Percentiles rank a stretch among this genome's conserved stretches.
Evolutionary conservation across 2,329 filamentous ascomycete species (phyloP).

Genomic region (Talaromyces pinophilus): DNA sequence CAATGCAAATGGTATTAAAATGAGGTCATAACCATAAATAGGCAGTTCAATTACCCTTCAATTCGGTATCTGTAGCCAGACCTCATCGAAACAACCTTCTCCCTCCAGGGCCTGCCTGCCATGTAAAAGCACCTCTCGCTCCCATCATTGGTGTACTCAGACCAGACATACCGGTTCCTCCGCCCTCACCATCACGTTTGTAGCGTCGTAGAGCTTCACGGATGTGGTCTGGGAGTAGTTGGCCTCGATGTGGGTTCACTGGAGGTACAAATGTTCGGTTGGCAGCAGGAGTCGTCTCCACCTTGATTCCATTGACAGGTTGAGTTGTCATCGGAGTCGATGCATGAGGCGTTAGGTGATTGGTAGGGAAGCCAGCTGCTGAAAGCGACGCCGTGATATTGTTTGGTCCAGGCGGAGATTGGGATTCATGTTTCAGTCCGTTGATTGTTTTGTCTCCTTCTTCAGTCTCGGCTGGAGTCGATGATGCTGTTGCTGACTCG

Average conservation of each 20-base stretch:
- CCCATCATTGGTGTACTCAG: constrained; percentile 50
- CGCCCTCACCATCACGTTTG: constrained; percentile 52
- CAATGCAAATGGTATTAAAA: constrained; percentile 1
- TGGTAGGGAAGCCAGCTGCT: constrained; percentile 20
- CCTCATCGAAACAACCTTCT: constrained; percentile 46
- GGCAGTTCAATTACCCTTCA: not conserved
- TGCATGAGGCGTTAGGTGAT: constrained; percentile 20
- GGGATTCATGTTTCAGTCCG: constrained; percentile 32
- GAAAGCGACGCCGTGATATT: constrained; percentile 23
- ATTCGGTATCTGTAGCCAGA: not conserved
- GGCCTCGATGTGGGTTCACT: constrained; percentile 50
- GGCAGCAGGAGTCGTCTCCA: constrained; percentile 19
- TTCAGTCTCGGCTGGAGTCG: constrained; percentile 10
- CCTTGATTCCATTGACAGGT: constrained; percentile 13
- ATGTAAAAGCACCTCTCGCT: constrained; percentile 46
- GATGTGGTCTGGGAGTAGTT: constrained; percentile 52
- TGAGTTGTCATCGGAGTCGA: constrained; percentile 33
- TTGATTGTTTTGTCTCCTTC: constrained; percentile 20
- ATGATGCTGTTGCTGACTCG: not conserved
- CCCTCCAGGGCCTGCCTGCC: constrained; percentile 46
- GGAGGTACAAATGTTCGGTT: constrained; percentile 39
- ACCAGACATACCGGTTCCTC: constrained; percentile 51
- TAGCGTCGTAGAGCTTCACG: constrained; percentile 52
- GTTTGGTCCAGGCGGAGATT: constrained; percentile 14
- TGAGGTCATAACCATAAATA: not conserved